phyloP scores from a whole-genome alignment of 2,329 filamentous ascomycete species.

The Cladosporium halotolerans region DNA sequence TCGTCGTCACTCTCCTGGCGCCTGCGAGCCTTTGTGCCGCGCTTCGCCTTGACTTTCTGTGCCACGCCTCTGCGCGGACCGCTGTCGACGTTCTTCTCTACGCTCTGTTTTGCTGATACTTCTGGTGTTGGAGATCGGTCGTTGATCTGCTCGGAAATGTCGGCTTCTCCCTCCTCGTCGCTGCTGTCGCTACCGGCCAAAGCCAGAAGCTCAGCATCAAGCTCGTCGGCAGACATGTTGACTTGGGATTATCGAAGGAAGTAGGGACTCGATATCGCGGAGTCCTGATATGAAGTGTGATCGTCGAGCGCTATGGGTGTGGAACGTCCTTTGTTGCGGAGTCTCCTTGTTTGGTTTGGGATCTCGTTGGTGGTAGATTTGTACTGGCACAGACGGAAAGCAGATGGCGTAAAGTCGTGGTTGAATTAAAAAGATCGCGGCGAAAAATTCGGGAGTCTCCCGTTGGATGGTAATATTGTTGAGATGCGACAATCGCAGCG shows the following conservation, averaged over 20 bases:
- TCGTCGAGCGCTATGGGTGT: not conserved
- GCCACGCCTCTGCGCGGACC: constrained; percentile 35
- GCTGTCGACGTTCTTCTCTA: constrained; percentile 30
- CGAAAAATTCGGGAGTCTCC: too few species aligned
- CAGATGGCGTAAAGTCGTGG: not conserved
- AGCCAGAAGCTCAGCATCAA: constrained; percentile 90
- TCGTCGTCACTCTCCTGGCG: constrained; percentile 61
- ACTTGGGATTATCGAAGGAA: too few species aligned
- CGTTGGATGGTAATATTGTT: not conserved
- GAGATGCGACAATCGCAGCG: not conserved
- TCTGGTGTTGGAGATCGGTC: constrained; percentile 51
- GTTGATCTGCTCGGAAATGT: constrained; percentile 50
- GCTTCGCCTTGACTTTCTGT: constrained; percentile 41
- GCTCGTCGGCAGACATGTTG: constrained; percentile 46
- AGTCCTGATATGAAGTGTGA: not conserved
- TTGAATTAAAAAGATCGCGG: too few species aligned
- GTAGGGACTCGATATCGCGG: too few species aligned
- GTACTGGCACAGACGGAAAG: not conserved
- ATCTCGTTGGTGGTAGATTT: not conserved
- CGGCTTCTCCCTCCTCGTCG: constrained; percentile 42
- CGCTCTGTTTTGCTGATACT: constrained; percentile 27
- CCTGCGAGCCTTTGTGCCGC: constrained; percentile 39
- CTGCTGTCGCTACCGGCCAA: constrained; percentile 65
- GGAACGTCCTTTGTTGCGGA: not conserved
- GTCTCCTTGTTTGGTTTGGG: constrained; percentile 1